Evolutionary conservation across 1,284 basidiomycete genomes (phyloP), one percentile per base, ranked within the genome.

Genomic region (Ganoderma lingzhi): DNA sequence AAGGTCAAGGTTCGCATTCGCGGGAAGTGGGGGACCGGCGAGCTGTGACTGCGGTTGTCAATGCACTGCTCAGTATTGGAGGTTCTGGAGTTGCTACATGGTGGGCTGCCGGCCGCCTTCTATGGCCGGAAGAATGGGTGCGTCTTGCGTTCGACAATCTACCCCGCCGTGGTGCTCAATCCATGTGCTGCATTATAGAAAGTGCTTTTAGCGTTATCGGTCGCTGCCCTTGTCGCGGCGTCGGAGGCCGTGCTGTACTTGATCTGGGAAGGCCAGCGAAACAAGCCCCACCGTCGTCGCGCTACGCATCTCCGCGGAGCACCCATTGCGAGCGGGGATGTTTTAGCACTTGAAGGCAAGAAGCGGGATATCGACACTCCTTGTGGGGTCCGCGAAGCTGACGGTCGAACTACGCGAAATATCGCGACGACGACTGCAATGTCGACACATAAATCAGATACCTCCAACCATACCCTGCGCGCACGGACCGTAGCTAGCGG

Each of bases 61-160:
- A 95, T 76, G 90, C 87, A 1, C 77, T 94, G 23, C 80, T 94
- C 61, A 94, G 91, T 74, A 82, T 95, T 45, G 78, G 83, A 55
- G 90, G 90, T 12, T 86, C 90, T 0, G 93, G 88, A 2, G 82
- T 86, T 64, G 91, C 91, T 5, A 84, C 86, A 6, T 94, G 89
- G 89, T 92, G 89, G 87, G 92, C 89, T 23, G 87, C 91, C 41
- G 87, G 87, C 59, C 84, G 82, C 71, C 84, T 87, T 4, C 84
- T 86, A 2, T 90, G 91, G 90, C 86, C 80, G 66, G 82, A 89
- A 70, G 92, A 94, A 84, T 93, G 90, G 89, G 93, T 93, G 75
- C 68, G 88, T 82, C 37, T 6, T 17, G n/a, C 19, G n/a, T 60
- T 60, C 19, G n/a, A 15, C 37, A 39, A 19, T 37, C 23, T 23